Evolutionary conservation across 1,284 basidiomycete species (phyloP), one percentile per base, ranked within the genome.

Genomic region (Xerocomus nothofagi): DNA sequence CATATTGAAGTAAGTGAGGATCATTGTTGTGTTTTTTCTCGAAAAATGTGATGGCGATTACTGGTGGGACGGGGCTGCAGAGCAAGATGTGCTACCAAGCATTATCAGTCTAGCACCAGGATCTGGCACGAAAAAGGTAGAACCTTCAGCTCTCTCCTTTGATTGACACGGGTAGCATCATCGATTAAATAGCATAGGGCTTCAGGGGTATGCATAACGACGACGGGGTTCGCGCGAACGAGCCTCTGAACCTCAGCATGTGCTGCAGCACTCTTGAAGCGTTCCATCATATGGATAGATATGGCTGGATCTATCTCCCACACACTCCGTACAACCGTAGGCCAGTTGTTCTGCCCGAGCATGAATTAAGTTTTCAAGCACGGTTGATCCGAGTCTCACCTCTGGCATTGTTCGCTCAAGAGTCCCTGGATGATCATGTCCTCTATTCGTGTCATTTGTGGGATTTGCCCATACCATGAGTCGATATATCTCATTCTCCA

Each of bases 391-490:
- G 46, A 33, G 4, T 59, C 73, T 59, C 57, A 90, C 88, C 56
- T 86, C 84, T 1, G 76, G 60, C 56, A 86, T 73, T 8, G 75
- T 74, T 49, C 79, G 76, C 60, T 89, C 84, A n/a, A 76, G 71
- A n/a, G 70, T 71, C 9, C 75, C 72, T 26, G 77, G 57, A 43
- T 86, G 74, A 61, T 92, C 85, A 17, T 63, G 65, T 10, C 84
- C 88, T 55, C 88, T 81, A 58, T 80, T 83, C 3, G 76, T 61
- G 54, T 95, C 92, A 56, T 86, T 88, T 23, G 82, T 77, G 0
- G 94, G 92, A 68, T 99, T 98, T 41, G 78, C 77, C 97, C 97
- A 99, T 2, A 99, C 94, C 4, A 76, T 80, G 40, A 99, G 71
- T 12, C 93, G 80, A 60, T 79, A 84, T 37, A 96, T 84, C 67